Evolutionary conservation across 208 protist genomes (phyloP).

Genomic region (Endotrypanum monterogeii): DNA sequence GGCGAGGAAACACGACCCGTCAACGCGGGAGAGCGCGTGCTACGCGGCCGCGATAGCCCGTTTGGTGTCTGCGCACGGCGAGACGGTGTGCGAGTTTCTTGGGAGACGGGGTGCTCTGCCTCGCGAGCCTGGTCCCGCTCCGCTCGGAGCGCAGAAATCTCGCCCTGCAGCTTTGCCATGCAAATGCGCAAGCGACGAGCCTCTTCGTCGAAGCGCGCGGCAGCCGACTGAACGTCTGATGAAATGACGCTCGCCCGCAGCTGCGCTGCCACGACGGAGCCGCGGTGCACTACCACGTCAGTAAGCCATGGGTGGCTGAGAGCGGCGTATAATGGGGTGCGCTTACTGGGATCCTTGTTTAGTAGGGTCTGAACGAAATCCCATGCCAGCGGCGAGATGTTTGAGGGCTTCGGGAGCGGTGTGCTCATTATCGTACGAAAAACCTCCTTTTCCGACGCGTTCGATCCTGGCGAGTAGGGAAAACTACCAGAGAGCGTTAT

Average conservation of each 20-base stretch:
- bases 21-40: slow-evolving; percentile 42
- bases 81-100: slow-evolving; percentile 47
- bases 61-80: slow-evolving; percentile 69
- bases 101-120: slow-evolving; percentile 17
- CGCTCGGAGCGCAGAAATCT: slow-evolving; percentile 62
- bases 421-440: slow-evolving; percentile 91
- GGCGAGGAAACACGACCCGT: slow-evolving; percentile 45
- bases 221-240: slow-evolving; percentile 64
- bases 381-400: slow-evolving; percentile 66
- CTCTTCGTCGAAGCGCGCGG: slow-evolving; percentile 74
- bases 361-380: slow-evolving; percentile 86
- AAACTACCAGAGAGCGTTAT: slow-evolving; percentile 97
- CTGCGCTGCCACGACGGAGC: slow-evolving; percentile 69
- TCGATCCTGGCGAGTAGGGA: slow-evolving; percentile 93
- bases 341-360: slow-evolving; percentile 90
- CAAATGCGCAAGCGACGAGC: slow-evolving; percentile 67
- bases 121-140: slow-evolving; percentile 50
- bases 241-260: slow-evolving; percentile 47
- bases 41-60: slow-evolving; percentile 46
- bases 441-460: slow-evolving; percentile 89
- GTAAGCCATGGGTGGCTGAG: slow-evolving; percentile 90
- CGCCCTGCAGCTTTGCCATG: slow-evolving; percentile 74
- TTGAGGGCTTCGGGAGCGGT: slow-evolving; percentile 71
- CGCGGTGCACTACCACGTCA: slow-evolving; percentile 65
- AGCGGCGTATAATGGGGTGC: slow-evolving; percentile 84